These are phyloP conservation scores for Hemileia vastatrix DNA, from an alignment of 1,284 basidiomycete genomes.

Conservation along the genomic window DNA sequence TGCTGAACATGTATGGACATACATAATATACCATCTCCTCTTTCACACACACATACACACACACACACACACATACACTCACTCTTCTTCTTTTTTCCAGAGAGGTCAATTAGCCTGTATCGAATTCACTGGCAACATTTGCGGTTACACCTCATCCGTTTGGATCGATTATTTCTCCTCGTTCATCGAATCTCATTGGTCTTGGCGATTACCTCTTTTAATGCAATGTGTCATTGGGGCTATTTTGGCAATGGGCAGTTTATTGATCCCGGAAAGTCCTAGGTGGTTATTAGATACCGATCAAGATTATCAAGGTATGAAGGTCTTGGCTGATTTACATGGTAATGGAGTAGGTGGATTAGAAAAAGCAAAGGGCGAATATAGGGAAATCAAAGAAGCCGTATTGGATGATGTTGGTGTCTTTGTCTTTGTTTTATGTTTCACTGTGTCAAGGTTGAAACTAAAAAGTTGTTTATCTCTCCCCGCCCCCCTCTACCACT, in stretches of 20 bases:
- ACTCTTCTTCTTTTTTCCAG: slow-evolving; percentile 46
- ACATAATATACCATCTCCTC: background rate
- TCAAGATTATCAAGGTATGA: slow-evolving; percentile 73
- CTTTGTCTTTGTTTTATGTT: background rate
- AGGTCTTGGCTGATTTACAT: slow-evolving; percentile 79
- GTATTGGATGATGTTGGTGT: slow-evolving; percentile 63
- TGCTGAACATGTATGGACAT: slow-evolving; percentile 64
- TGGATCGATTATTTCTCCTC: slow-evolving; percentile 94
- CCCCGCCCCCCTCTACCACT: slow-evolving; percentile 3
- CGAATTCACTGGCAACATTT: slow-evolving; percentile 77
- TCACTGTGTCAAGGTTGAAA: background rate
- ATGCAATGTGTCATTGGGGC: slow-evolving; percentile 60
- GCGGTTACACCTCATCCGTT: slow-evolving; percentile 89
- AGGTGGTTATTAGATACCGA: slow-evolving; percentile 89
- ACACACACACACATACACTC: background rate
- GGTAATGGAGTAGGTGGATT: slow-evolving; percentile 66
- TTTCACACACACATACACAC: background rate
- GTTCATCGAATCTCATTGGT: slow-evolving; percentile 50
- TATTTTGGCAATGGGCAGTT: slow-evolving; percentile 69
- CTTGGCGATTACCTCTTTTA: slow-evolving; percentile 47
- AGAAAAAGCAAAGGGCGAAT: slow-evolving; percentile 67
- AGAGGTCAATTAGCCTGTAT: slow-evolving; percentile 86
- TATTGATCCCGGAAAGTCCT: slow-evolving; percentile 86
- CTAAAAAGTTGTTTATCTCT: background rate
- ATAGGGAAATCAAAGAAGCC: slow-evolving; percentile 81